These are phyloP conservation scores for Oryza glumipatula DNA, from an alignment of 176 grass and related monocot genomes.

Conservation along the genomic window DNA sequence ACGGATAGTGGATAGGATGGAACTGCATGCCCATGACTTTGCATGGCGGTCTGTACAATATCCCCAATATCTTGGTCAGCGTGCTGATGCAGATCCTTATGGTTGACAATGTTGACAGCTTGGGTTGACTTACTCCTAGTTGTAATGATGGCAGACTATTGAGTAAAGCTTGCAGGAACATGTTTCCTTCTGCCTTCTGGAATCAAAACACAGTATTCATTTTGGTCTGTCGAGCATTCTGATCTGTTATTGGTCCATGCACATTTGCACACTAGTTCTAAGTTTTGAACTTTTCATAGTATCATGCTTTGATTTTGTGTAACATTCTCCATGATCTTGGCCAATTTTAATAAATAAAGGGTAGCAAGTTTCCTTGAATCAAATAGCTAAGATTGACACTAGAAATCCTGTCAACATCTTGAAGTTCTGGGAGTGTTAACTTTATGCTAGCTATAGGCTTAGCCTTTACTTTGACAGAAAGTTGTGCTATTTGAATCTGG, in stretches of 20 bases:
- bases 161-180: background rate
- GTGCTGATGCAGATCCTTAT: background rate
- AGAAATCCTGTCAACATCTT: background rate
- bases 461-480: background rate
- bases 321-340: background rate
- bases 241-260: background rate
- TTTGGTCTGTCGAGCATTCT: background rate
- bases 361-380: background rate
- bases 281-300: background rate
- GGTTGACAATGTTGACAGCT: background rate
- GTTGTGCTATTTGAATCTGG: background rate
- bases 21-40: no score
- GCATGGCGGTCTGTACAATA: background rate
- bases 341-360: background rate
- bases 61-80: background rate
- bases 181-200: background rate
- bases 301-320: background rate
- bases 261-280: background rate
- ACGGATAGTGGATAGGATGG: no score
- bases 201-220: background rate
- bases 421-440: background rate
- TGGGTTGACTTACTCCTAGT: conserved; percentile 10
- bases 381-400: background rate
- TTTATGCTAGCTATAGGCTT: background rate
- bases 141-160: background rate